Base-by-base conservation (phyloP, 83 land plant species). In the Picea abies region DNA sequence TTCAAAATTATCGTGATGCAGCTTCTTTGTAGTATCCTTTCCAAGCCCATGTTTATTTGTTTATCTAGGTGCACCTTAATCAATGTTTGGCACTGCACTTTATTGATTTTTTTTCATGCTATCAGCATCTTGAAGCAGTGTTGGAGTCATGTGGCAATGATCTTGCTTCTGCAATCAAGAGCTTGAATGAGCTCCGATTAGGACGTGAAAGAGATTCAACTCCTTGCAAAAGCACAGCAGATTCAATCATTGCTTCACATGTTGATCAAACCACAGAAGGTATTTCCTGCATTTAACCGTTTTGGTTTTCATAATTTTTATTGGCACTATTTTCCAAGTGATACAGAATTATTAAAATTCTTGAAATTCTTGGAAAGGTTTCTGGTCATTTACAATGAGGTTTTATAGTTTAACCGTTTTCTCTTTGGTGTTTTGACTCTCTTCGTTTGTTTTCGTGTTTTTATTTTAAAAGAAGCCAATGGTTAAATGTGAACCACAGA, bases 121-220 rank as follows among this genome's bases (percentile, higher is more conserved):
- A 3, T 65, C 93, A 97, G 97, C 79, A 91, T 80, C 91, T 97
- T 67, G 93, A 93, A 85, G 91, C 84, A 85, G 92, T 87, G 7
- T 82, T 95, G 71, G 94, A 90, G 81, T 88, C 93, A 23, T 91
- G 90, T 84, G 91, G 86, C 12, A 85, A 91, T 86, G 93, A 95
- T 82, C 65, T 97, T 73, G 94, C 93, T 76, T 87, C 86, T 85
- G 94, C 99, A 11, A 95, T 97, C 68, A 95, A 87, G 87, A 85
- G 98, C 66, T 77, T 97, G 83, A 90, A 81, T 73, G 92, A 92
- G 23, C 90, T 91, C 72, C 86, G 86, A 14, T 80, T 90, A 32
- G 87, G 85, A 22, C 86, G 91, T 23, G 89, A 81, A 29, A 44
- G 71, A 75, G 76, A 77, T 56, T 17, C 64, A 62, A 66, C 63